phyloP scores from a whole-genome alignment of 306 rosid species.

The Lagenaria siceraria region DNA sequence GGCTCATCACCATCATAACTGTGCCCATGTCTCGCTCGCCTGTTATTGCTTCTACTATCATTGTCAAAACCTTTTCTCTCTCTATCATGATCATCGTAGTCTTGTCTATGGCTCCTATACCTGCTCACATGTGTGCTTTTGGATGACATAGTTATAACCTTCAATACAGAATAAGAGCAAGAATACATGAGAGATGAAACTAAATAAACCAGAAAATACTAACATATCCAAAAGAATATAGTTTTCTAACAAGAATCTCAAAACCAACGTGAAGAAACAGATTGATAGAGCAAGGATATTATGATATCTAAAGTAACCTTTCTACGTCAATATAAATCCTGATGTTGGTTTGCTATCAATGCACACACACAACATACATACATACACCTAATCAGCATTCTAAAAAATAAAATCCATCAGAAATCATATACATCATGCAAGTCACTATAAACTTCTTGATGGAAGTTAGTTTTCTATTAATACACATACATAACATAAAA shows the following conservation, averaged over 20 bases:
- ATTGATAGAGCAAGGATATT: neutral
- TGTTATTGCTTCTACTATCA: slow-evolving; percentile 37
- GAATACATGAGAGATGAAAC: slow-evolving; percentile 2
- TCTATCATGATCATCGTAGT: slow-evolving; percentile 28
- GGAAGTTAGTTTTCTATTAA: no score
- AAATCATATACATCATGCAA: no score
- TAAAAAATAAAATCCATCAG: neutral
- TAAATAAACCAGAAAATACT: neutral
- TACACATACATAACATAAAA: no score
- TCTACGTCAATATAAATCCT: neutral
- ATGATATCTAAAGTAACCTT: neutral
- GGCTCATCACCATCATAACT: slow-evolving; percentile 28
- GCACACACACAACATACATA: no score
- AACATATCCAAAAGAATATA: neutral
- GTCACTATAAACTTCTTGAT: no score
- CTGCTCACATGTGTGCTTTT: slow-evolving; percentile 18
- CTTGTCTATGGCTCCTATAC: slow-evolving; percentile 35
- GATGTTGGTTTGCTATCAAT: neutral
- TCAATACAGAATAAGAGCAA: slow-evolving; percentile 18
- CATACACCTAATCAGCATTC: neutral
- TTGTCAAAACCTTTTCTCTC: slow-evolving; percentile 44
- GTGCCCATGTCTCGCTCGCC: slow-evolving; percentile 29
- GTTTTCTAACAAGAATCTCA: neutral
- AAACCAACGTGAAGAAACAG: neutral
- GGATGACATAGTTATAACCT: slow-evolving; percentile 42